Percentiles rank a stretch among this genome's conserved stretches.
phyloP scores from a whole-genome alignment of 352 stramenopile genomes.

The Phytophthora boehmeriae region DNA sequence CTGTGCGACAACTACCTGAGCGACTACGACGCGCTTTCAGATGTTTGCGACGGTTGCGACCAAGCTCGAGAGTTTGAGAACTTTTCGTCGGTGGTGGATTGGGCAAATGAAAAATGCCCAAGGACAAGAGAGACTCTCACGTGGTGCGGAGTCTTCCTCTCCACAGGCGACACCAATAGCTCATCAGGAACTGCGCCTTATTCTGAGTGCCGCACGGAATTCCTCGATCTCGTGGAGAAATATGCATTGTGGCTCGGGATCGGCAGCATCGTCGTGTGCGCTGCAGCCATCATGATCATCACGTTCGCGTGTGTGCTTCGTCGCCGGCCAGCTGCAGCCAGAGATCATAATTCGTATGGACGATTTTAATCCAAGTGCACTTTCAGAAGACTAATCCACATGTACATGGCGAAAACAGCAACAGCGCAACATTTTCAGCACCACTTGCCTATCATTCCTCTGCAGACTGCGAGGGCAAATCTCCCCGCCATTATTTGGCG shows the following conservation, averaged over 20 bases:
- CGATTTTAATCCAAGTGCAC: constrained; percentile 32
- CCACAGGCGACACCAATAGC: constrained; percentile 27
- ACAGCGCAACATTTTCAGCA: not conserved
- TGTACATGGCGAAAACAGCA: not conserved
- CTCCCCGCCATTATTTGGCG: not conserved
- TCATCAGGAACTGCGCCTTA: constrained; percentile 51
- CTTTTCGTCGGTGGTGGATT: constrained; percentile 75
- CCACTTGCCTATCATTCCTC: no score
- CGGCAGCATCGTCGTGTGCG: constrained; percentile 47
- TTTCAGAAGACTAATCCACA: not conserved
- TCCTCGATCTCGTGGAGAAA: constrained; percentile 52
- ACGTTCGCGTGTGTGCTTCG: constrained; percentile 58
- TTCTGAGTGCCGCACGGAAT: constrained; percentile 51
- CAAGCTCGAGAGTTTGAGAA: constrained; percentile 61
- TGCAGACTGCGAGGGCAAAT: not conserved
- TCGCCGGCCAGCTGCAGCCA: constrained; percentile 6
- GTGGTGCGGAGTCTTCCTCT: constrained; percentile 72
- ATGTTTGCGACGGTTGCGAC: constrained; percentile 60
- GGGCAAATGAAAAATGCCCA: constrained; percentile 80
- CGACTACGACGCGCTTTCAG: constrained; percentile 41
- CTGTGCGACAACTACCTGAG: constrained; percentile 60
- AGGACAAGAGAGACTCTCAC: constrained; percentile 44
- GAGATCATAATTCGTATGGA: constrained; percentile 21
- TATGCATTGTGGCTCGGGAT: constrained; percentile 44
- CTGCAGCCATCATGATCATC: constrained; percentile 49